Percentiles rank a stretch among this genome's conserved stretches.
These are phyloP conservation scores for Metarhizium brunneum DNA, from an alignment of 2,329 filamentous ascomycete genomes.

Conservation along the genomic window DNA sequence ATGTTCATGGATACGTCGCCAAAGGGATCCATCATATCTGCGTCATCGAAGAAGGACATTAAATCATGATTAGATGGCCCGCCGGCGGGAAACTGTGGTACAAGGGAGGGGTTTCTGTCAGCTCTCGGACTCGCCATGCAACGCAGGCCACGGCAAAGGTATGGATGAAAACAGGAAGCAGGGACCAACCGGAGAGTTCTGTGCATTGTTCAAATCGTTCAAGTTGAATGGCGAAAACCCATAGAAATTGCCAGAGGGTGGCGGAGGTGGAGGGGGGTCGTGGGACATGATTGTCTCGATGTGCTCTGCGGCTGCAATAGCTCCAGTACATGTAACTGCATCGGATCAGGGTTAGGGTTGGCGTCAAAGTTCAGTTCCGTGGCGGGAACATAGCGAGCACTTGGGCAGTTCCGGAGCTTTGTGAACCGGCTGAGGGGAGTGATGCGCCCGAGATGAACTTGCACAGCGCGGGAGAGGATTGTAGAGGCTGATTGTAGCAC, in stretches of 20 bases:
- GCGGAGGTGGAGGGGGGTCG: constrained; percentile 6
- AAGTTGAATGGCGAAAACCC: constrained; percentile 3
- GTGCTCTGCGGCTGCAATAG: background rate
- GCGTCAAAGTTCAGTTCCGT: background rate
- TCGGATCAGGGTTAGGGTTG: constrained; percentile 1
- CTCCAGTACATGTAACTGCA: background rate
- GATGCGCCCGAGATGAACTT: background rate
- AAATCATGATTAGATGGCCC: constrained; percentile 26
- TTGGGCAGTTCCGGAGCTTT: background rate
- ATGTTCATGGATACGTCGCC: constrained; percentile 34
- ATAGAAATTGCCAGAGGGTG: constrained; percentile 2
- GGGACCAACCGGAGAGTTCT: constrained; percentile 4
- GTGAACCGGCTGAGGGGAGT: background rate
- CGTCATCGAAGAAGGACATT: constrained; percentile 35
- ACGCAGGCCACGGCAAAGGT: background rate
- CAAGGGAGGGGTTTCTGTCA: constrained; percentile 1
- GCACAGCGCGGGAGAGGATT: background rate
- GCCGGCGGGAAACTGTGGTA: constrained; percentile 8
- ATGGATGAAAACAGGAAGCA: background rate
- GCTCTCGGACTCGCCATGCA: background rate
- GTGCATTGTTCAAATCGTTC: constrained; percentile 2
- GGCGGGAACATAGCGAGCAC: constrained; percentile 5
- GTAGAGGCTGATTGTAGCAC: too few species aligned
- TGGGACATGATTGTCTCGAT: constrained; percentile 4
- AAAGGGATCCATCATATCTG: constrained; percentile 25